These are phyloP conservation scores for Eucalyptus albens DNA, from an alignment of 345 rosid genomes.

Conservation along the genomic window DNA sequence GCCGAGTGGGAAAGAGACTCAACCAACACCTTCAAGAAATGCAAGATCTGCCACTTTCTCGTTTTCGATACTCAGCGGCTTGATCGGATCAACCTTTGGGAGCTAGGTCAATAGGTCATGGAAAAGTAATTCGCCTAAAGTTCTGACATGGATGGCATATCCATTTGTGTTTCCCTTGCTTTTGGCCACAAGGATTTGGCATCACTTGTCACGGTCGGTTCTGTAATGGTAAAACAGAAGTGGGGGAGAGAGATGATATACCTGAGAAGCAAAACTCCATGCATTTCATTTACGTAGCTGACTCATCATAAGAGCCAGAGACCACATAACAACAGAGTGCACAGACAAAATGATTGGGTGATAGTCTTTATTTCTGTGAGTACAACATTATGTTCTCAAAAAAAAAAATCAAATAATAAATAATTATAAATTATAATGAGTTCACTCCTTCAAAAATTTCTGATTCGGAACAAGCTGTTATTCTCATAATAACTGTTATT, in stretches of 20 bases:
- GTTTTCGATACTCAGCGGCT: not conserved
- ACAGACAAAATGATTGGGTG: no score
- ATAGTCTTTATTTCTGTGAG: fast-evolving
- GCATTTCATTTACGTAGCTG: not conserved
- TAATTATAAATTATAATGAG: no score
- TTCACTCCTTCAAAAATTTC: fast-evolving
- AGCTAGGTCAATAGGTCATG: not conserved
- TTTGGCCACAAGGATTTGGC: not conserved
- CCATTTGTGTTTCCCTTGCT: not conserved
- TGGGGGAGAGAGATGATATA: not conserved
- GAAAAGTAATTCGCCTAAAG: not conserved
- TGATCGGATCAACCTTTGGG: not conserved
- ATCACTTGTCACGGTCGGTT: not conserved
- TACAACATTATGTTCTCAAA: no score
- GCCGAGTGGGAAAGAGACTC: not conserved
- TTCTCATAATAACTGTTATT: no score
- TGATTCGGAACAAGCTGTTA: fast-evolving
- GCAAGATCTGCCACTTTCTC: not conserved
- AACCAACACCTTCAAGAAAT: not conserved
- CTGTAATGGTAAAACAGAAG: not conserved
- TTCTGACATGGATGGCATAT: not conserved
- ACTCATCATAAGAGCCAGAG: not conserved
- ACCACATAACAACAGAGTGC: not conserved
- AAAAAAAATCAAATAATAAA: no score
- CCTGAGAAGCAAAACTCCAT: not conserved